Conservation (phyloP, 306 rosid species). For the Acacia acuminata region DNA sequence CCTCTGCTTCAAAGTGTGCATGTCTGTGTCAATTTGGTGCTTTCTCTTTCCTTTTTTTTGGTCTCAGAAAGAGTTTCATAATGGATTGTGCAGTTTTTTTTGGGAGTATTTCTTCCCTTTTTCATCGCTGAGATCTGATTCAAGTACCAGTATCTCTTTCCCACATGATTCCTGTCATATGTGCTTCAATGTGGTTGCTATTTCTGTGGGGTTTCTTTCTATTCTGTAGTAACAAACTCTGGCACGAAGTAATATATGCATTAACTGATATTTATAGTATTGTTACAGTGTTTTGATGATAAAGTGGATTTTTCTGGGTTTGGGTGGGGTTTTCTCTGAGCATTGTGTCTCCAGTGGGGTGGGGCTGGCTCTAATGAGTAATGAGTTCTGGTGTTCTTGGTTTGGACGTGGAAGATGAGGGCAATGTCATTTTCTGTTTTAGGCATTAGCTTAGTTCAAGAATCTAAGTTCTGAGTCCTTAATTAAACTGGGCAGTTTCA, state of each 20-base stretch:
- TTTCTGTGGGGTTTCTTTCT: slow-evolving; percentile 18
- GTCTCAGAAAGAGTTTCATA: background rate
- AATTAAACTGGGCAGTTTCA: background rate
- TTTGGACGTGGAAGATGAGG: background rate
- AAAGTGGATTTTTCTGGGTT: background rate
- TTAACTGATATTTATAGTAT: background rate
- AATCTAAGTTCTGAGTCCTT: background rate
- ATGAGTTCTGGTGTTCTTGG: background rate
- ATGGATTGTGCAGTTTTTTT: background rate
- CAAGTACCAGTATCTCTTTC: background rate
- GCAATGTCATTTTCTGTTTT: background rate
- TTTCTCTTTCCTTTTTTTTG: background rate
- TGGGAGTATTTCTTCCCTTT: background rate
- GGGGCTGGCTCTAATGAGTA: background rate
- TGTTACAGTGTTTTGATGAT: background rate
- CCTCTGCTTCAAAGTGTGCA: background rate
- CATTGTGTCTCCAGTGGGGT: background rate
- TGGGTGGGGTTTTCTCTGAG: background rate
- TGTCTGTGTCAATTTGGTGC: background rate
- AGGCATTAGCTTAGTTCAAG: background rate
- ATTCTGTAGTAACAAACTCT: background rate
- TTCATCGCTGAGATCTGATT: slow-evolving; percentile 53
- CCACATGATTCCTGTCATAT: background rate
- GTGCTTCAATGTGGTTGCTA: slow-evolving; percentile 1
- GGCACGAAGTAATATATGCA: background rate